A percentile compares a stretch with the other conserved stretches of the same genome.
These are phyloP conservation scores for Chaetomium tenue DNA, from an alignment of 495 filamentous ascomycete species.

Conservation along the genomic window DNA sequence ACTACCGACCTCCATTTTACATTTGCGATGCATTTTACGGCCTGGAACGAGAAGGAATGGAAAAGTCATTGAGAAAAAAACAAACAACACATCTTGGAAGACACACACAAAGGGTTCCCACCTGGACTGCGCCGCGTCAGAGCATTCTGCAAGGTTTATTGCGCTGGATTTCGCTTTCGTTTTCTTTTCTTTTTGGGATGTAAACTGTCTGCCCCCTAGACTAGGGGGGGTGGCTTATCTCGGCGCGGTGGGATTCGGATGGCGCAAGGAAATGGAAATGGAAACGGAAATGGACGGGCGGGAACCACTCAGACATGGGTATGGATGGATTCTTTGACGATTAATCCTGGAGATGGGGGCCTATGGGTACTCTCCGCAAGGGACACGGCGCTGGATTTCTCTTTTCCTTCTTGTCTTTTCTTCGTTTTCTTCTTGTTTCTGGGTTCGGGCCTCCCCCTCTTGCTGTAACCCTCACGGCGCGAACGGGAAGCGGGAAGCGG, in stretches of 20 bases:
- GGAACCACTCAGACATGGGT: background rate
- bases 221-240: background rate
- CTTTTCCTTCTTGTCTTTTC: background rate
- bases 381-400: background rate
- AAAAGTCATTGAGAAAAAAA: background rate
- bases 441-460: background rate
- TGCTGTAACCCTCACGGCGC: background rate
- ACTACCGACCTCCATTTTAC: background rate
- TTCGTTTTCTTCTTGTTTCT: background rate
- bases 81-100: background rate
- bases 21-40: conserved; percentile 11
- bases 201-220: background rate
- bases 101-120: background rate
- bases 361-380: background rate
- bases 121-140: background rate
- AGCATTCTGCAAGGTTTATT: background rate
- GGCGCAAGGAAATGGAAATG: background rate
- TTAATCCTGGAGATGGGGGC: background rate
- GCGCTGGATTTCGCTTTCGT: background rate
- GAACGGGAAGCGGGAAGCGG: background rate
- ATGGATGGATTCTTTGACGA: background rate
- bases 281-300: background rate
- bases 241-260: background rate
- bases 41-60: background rate
- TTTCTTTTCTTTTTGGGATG: conserved; percentile 1